Evolutionary conservation across 75 land plant genomes (phyloP), one percentile per base, ranked within the genome.

Genomic region (Gnetum montanum): DNA sequence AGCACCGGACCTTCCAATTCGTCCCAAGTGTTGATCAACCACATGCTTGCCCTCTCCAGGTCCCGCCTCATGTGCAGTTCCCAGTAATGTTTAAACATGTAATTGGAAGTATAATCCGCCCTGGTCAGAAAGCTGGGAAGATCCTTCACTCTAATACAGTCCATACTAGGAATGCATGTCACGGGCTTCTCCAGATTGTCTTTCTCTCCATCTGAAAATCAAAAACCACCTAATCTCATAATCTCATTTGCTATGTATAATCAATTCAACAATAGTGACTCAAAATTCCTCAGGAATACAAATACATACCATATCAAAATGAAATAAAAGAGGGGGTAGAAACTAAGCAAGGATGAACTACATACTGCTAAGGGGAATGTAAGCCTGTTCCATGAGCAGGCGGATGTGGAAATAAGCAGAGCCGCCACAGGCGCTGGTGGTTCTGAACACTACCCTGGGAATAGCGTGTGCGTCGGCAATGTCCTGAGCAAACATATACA

Each of bases 331-430:
- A 38, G 15, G 2, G 41, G 2, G 3, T 12, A 4, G 6, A 1
- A 12, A 0, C 11, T 12, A n/a, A n/a, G n/a, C n/a, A n/a, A n/a
- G n/a, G n/a, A n/a, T n/a, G n/a, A n/a, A n/a, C n/a, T n/a, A n/a
- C n/a, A n/a, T 61, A 68, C 71, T 65, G 55, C 56, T 62, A 11
- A 66, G 52, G 0, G 73, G 78, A 1, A 62, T 56, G 19, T 60
- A 22, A 0, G 36, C 72, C 2, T 33, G 6, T n/a, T 54, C n/a
- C 10, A 62, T 24, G 30, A 69, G 59, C 0, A 61, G 13, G 3
- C 44, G 57, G 30, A 51, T 37, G 16, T 62, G 60, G 44, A 54
- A 62, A 7, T 34, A 34, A 1, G 44, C 43, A 25, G 57, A 49
- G 11, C 52, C 30, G 11, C 51, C 50, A 27, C 56, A 27, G 6